Evolutionary conservation across 176 grass and related monocot species (phyloP).

Genomic region (Musa schizocarpa): DNA sequence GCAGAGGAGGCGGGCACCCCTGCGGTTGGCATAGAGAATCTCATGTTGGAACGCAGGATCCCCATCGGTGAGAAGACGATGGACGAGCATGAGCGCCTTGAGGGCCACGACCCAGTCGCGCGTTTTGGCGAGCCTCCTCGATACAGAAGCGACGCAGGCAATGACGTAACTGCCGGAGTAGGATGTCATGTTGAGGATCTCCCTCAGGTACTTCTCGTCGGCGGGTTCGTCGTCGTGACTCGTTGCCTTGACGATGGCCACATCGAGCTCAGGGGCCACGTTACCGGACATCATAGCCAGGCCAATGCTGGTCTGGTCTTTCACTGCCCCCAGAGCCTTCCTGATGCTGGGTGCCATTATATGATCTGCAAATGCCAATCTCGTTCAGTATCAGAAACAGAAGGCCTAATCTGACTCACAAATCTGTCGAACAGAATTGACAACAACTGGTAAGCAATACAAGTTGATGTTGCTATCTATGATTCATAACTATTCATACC

Average conservation of each 20-base stretch:
- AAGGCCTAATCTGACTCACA: too few species aligned
- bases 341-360: not conserved
- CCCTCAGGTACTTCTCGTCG: not conserved
- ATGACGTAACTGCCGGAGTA: not conserved
- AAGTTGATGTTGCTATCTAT: too few species aligned
- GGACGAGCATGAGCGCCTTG: not conserved
- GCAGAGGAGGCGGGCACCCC: not conserved
- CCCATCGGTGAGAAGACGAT: not conserved
- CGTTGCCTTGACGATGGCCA: not conserved
- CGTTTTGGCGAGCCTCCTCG: not conserved
- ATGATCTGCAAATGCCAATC: too few species aligned
- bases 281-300: not conserved
- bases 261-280: not conserved
- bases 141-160: not conserved
- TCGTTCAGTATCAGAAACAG: too few species aligned
- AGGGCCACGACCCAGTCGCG: not conserved
- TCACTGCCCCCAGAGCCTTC: not conserved
- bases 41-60: not conserved
- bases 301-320: slow-evolving; percentile 1
- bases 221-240: not conserved
- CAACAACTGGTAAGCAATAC: too few species aligned
- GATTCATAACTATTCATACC: too few species aligned
- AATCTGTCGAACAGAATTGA: too few species aligned
- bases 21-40: not conserved
- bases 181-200: not conserved